Percentiles rank a stretch among this genome's conserved stretches.
Conservation (phyloP, 371 early-diverging fungal species). For the Smittium culicis region DNA sequence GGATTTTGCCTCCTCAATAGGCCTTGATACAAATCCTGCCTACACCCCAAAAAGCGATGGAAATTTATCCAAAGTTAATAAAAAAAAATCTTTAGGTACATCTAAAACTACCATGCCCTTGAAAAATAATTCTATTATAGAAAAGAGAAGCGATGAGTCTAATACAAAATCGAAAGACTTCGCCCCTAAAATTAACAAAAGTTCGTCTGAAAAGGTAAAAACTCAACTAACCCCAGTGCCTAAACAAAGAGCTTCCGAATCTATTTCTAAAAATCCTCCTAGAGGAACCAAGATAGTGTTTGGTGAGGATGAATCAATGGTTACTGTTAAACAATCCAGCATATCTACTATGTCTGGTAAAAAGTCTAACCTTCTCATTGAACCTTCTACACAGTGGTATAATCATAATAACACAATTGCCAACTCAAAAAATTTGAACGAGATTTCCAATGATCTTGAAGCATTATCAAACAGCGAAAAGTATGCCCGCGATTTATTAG, state of each 20-base stretch:
- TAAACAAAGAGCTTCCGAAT: background rate
- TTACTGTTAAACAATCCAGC: background rate
- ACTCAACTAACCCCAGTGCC: background rate
- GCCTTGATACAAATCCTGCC: slow-evolving; percentile 16
- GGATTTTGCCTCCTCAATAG: slow-evolving; percentile 27
- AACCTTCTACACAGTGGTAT: slow-evolving; percentile 27
- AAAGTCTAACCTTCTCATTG: slow-evolving; percentile 16
- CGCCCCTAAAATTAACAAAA: background rate
- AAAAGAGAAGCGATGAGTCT: background rate
- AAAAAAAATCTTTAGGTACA: slow-evolving; percentile 5
- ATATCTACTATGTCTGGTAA: slow-evolving; percentile 12
- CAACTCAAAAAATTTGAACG: slow-evolving; percentile 7
- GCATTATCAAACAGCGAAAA: slow-evolving; percentile 32
- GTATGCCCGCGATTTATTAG: slow-evolving; percentile 48
- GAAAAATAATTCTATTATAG: background rate
- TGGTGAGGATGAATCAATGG: background rate
- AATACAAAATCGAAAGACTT: background rate
- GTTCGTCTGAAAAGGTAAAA: background rate
- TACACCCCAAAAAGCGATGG: background rate
- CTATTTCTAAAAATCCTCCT: background rate
- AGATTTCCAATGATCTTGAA: slow-evolving; percentile 13
- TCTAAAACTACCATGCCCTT: background rate
- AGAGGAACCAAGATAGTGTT: background rate
- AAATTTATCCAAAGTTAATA: slow-evolving; percentile 4
- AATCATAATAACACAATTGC: slow-evolving; percentile 13